phyloP scores from a whole-genome alignment of 306 rosid species.

The Dicorynia guianensis region DNA sequence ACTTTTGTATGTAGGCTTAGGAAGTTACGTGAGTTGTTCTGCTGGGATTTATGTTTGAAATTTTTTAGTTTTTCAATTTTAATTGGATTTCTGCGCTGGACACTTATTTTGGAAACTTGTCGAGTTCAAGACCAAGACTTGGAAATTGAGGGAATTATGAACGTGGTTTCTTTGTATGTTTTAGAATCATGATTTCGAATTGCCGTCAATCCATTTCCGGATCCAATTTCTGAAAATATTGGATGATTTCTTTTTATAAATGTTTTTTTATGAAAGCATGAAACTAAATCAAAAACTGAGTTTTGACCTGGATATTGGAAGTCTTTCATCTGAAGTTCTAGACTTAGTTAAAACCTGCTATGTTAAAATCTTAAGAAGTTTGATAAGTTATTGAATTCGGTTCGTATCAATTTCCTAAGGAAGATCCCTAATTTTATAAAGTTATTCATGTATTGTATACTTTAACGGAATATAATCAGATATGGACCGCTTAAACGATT shows the following conservation, averaged over 20 bases:
- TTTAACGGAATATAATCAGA: not conserved
- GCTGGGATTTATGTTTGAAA: no score
- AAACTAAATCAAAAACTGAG: not conserved
- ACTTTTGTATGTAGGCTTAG: no score
- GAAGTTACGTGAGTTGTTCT: no score
- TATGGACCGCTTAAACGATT: not conserved
- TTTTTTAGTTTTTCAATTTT: not conserved
- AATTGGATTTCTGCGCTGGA: not conserved
- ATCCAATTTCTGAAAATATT: not conserved
- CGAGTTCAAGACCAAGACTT: slow-evolving; percentile 2
- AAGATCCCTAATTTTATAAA: not conserved
- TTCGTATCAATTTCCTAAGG: not conserved
- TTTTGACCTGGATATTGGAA: not conserved
- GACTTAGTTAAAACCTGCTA: not conserved
- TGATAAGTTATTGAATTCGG: not conserved
- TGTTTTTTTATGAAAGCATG: not conserved
- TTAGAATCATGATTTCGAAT: not conserved
- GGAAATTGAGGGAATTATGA: no score
- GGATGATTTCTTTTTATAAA: not conserved
- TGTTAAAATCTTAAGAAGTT: not conserved
- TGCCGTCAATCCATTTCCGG: not conserved
- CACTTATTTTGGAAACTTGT: no score
- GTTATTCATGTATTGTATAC: not conserved
- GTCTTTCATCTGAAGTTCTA: not conserved
- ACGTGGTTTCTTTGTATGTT: not conserved